Base-by-base conservation (phyloP, 352 stramenopile species). In the Phytopythium boreale region DNA sequence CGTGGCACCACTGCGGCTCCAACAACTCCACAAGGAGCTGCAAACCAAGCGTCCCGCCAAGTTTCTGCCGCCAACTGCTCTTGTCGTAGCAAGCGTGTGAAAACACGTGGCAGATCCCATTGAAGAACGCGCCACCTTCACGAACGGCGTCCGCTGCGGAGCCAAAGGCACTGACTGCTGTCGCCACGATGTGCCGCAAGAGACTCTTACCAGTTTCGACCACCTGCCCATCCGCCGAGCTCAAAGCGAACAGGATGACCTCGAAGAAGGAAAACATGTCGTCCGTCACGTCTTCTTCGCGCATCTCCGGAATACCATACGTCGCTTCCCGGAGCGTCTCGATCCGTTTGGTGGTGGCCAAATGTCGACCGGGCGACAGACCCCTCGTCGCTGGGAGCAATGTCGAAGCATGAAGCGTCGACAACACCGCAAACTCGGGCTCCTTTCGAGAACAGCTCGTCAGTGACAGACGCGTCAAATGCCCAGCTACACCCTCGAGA, bases 61-160 rank as follows among this genome's bases (percentile, higher is more conserved):
- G 71, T 61, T 96, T 97, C 46, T 83, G 72, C 11, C 87, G 81
- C 89, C 89, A 97, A 37, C 79, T 92, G 37, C 69, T 77, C 67
- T 95, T 96, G 65, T 96, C 86, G 47, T 95, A 96, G 52, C 87
- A 97, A 2, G 82, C 83, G 29, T 96, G 89, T 19, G 79, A 76
- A 64, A 95, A 93, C 12, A 94, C 77, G 14, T 92, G 82, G 46
- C 84, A 93, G 57, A 95, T 80, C 14, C 62, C 78, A 59, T 90
- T 93, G 59, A 96, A 84, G 36, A 96, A 67, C 14, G 69, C 86
- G 12, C 88, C 88, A 4, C 79, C 82, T 24, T 79, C 65, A 55
- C 91, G 68, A n/a, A 86, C 67, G 47, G 82, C 80, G 17, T 71
- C 20, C 5, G 68, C 69, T 24, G 53, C 55, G 0, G 76, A 80